Base-by-base conservation (phyloP, 768 basidiomycete genomes). In the Dioszegia crocea region DNA sequence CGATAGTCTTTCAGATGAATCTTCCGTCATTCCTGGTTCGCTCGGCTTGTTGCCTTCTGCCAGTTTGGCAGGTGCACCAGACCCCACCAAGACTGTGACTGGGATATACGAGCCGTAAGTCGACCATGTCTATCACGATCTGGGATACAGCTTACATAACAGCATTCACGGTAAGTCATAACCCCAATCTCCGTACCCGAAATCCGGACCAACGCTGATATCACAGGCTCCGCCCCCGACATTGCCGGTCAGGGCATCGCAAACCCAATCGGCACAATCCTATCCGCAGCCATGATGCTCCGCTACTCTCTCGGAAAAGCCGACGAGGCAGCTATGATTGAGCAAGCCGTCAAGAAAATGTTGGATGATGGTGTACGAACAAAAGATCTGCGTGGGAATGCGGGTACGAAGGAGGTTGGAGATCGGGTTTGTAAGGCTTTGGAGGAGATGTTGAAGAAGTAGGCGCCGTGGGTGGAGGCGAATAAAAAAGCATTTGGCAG, bases 1-100 rank as follows among this genome's bases (percentile, higher is more conserved):
- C 48, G 47, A 41, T 71, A 97, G 92, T 70, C 84, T 99, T 38
- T 98, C 94, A 8, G 96, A 98, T 76, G 91, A 99, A 77, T 84
- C 86, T 12, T 97, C 93, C 65, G 91, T 98, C 65, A 97, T 99
- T 68, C 94, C 94, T 17, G 96, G 96, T 17, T 98, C 96, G 27
- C 85, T 99, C 10, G 96, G 96, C 50, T 83, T 99, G 21, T 82
- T 98, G 14, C 94, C 96, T 14, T 98, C 96, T 12, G 96, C 96
- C 29, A 97, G 93, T 14, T 84, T 99, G 9, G 89, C 93, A 1
- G 92, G 91, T 44, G 89, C 90, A 23, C 92, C 85, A 1, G 63
- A 86, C 84, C 79, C 83, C 26, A 80, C 83, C 61, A 87, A 87
- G 76, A 88, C 88, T 73, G 85, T 88, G 1, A 78, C 84, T 17